These are phyloP conservation scores for Gillenia trifoliata DNA, from an alignment of 306 rosid genomes.

Conservation along the genomic window DNA sequence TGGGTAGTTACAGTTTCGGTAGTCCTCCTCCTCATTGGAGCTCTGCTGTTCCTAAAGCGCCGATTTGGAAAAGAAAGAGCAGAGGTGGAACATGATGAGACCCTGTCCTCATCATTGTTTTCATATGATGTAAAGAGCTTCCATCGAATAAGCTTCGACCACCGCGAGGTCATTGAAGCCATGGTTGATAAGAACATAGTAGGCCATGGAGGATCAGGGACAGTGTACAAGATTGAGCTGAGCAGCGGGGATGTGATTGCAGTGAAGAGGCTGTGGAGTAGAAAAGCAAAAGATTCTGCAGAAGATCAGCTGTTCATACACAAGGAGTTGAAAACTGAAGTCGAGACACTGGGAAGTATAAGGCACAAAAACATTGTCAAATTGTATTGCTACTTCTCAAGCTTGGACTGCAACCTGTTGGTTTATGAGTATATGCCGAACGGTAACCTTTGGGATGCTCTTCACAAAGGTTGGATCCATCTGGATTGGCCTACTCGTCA, in stretches of 20 bases:
- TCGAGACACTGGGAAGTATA: conserved; percentile 82
- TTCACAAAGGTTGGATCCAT: conserved; percentile 60
- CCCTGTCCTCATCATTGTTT: conserved; percentile 52
- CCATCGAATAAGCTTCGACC: conserved; percentile 73
- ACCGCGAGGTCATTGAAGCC: conserved; percentile 55
- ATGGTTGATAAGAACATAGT: conserved; percentile 86
- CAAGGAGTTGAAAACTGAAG: conserved; percentile 77
- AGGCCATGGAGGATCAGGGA: conserved; percentile 93
- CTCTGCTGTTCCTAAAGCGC: conserved; percentile 55
- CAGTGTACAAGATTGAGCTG: conserved; percentile 73
- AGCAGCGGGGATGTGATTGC: conserved; percentile 75
- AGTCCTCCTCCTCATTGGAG: conserved; percentile 57
- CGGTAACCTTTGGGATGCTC: conserved; percentile 92
- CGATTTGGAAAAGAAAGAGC: conserved; percentile 48
- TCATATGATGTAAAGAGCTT: conserved; percentile 81
- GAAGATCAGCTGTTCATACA: conserved; percentile 46
- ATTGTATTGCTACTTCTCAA: conserved; percentile 72
- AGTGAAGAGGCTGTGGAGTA: conserved; percentile 68
- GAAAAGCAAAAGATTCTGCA: conserved; percentile 42
- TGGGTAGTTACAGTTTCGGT: conserved; percentile 71
- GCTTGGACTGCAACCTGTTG: conserved; percentile 62
- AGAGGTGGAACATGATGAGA: conserved; percentile 61
- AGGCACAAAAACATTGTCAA: conserved; percentile 94
- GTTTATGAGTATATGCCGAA: conserved; percentile 93
- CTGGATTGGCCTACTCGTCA: conserved; percentile 93